Evolutionary conservation across 495 filamentous ascomycete genomes (phyloP).

Genomic region (Penicillium manginii): DNA sequence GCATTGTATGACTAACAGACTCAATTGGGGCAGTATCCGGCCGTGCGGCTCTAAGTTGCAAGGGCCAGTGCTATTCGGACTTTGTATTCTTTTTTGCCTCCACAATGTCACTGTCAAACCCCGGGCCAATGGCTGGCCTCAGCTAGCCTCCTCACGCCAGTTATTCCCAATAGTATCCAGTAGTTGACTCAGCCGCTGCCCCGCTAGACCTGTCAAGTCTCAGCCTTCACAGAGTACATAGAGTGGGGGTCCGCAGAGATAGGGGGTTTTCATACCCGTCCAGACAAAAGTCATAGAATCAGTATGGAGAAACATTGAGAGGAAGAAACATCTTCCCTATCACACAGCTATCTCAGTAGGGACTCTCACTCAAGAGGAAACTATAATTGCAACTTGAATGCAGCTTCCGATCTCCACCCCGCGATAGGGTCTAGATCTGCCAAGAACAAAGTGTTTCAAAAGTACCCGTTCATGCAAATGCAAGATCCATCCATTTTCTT

Average conservation of each 20-base stretch:
- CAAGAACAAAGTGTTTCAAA: conserved; percentile 14
- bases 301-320: background rate
- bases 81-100: conserved; percentile 1
- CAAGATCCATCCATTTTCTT: conserved; percentile 21
- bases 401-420: background rate
- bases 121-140: conserved; percentile 14
- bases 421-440: conserved; percentile 14
- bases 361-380: background rate
- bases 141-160: conserved; percentile 16
- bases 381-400: background rate
- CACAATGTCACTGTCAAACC: conserved; percentile 7
- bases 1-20: background rate
- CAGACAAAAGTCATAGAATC: background rate
- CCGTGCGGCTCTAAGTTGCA: conserved; percentile 1
- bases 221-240: conserved; percentile 19
- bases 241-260: conserved; percentile 9
- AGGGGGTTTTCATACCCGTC: background rate
- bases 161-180: conserved; percentile 27
- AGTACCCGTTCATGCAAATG: conserved; percentile 32
- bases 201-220: conserved; percentile 33
- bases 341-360: background rate
- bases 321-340: background rate
- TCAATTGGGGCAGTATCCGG: conserved; percentile 6
- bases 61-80: background rate
- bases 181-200: conserved; percentile 21